Base-by-base conservation (phyloP, 2,329 filamentous ascomycete genomes). In the Lachnellula suecica region DNA sequence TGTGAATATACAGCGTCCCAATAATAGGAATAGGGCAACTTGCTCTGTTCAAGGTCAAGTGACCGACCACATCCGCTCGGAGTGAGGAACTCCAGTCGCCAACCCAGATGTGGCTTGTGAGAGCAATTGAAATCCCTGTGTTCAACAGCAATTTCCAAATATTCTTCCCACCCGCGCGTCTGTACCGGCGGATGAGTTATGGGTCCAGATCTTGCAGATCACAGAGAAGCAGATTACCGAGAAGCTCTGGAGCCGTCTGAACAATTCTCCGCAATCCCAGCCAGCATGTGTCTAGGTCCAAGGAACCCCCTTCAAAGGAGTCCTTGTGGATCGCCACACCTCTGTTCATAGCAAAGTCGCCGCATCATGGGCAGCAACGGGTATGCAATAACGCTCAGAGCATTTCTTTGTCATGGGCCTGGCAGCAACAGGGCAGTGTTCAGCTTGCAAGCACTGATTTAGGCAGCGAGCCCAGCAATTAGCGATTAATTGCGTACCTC, bases 191-290 rank as follows among this genome's bases (percentile, higher is more conserved):
- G 6, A 8, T 17, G n/a, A 10, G 34, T n/a, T 11, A n/a, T n/a
- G 17, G 23, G 22, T n/a, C 43, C 25, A 44, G 43, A 44, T 44
- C 43, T 31, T 27, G 24, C 17, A 25, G 43, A 44, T 44, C 43
- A 44, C 20, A 44, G 24, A 25, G 4, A 43, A 23, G 24, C 11
- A 44, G 43, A 44, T 44, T 44, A 24, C 24, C 43, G 43, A 44
- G 41, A 13, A 27, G 3, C n/a, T 29, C 40, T 42, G 17, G n/a
- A 27, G 34, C 34, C 34, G 34, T n/a, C 17, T 37, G 34, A 37
- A 31, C n/a, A 44, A 29, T 20, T 44, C 43, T 44, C 43, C 43
- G 43, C 24, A 31, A 44, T 20, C 43, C 43, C 17, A 19, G 43
- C 25, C 17, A 8, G 40, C 9, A 6, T 9, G n/a, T n/a, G 11